Evolutionary conservation across 306 rosid species (phyloP).

Genomic region (Ochetophila trinervis): DNA sequence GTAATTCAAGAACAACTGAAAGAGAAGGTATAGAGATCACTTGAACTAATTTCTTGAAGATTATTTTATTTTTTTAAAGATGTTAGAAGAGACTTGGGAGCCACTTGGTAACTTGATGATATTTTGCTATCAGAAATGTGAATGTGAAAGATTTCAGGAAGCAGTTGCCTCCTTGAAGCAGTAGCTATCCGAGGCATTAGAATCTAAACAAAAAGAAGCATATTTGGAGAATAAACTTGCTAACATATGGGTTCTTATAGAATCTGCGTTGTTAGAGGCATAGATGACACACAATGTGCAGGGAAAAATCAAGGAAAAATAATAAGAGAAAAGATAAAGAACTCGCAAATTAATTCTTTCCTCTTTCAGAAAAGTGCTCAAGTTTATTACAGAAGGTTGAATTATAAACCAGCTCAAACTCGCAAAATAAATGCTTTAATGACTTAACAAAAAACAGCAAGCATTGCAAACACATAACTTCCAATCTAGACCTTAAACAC

Average conservation of each 20-base stretch:
- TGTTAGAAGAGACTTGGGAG: not conserved
- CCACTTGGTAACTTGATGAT: constrained; percentile 24
- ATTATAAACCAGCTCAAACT: not conserved
- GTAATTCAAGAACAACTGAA: constrained; percentile 89
- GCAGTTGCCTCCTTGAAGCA: constrained; percentile 63
- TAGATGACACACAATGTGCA: too few relatives aligned
- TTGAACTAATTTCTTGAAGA: constrained; percentile 4
- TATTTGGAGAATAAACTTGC: constrained; percentile 94
- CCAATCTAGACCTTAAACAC: too few relatives aligned
- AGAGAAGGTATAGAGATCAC: constrained; percentile 58
- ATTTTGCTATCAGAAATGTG: constrained; percentile 50
- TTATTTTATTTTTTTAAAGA: not conserved
- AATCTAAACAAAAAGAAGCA: constrained; percentile 85
- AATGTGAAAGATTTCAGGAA: constrained; percentile 74
- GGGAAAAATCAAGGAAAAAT: too few relatives aligned
- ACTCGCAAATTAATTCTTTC: constrained; percentile 1
- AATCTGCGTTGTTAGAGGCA: too few relatives aligned
- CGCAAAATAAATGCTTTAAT: not conserved
- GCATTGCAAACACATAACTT: too few relatives aligned
- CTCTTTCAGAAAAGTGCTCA: not conserved
- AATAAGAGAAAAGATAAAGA: too few relatives aligned
- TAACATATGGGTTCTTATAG: constrained; percentile 98
- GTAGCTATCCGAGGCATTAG: constrained; percentile 72
- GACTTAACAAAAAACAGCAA: too few relatives aligned
- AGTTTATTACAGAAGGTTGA: not conserved